A percentile compares a stretch with the other conserved stretches of the same genome.
phyloP scores from a whole-genome alignment of 2,329 filamentous ascomycete genomes.

The Pezicula carpinea region DNA sequence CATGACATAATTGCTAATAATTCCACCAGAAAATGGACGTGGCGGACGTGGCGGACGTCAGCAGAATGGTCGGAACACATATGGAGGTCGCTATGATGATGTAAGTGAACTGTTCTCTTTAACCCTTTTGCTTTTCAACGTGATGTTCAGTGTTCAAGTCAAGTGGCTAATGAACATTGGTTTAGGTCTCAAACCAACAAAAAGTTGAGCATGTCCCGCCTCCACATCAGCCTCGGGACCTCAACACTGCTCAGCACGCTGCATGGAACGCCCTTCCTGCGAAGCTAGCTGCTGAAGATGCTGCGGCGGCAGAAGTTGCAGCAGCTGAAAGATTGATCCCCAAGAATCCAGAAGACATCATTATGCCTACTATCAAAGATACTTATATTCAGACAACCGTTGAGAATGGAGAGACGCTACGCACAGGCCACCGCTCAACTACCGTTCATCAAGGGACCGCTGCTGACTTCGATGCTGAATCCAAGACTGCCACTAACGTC shows the following conservation, averaged over 20 bases:
- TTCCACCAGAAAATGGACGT: neutral
- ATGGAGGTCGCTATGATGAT: neutral
- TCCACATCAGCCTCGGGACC: neutral
- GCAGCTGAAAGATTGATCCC: conserved; percentile 5
- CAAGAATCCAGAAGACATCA: conserved; percentile 6
- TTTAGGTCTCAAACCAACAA: neutral
- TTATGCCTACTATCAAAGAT: conserved; percentile 20
- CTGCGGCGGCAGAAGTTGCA: conserved; percentile 14
- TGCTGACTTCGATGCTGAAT: neutral
- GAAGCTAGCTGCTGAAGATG: conserved; percentile 21
- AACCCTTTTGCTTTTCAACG: too few relatives aligned
- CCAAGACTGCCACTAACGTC: neutral
- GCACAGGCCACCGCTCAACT: conserved; percentile 17
- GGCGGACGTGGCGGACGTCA: conserved; percentile 2
- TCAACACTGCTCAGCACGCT: conserved; percentile 11
- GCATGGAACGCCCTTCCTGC: conserved; percentile 20
- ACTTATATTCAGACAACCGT: conserved; percentile 25
- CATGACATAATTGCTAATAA: neutral
- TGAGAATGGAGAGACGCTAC: conserved; percentile 25
- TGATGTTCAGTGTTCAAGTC: too few relatives aligned
- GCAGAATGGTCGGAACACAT: conserved; percentile 2
- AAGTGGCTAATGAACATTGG: too few relatives aligned
- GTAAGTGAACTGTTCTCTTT: too few relatives aligned
- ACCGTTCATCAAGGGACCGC: conserved; percentile 1
- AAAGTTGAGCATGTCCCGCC: neutral